These are phyloP conservation scores for Coemansia sp. DNA, from an alignment of 192 early-diverging fungal species.

Conservation along the genomic window DNA sequence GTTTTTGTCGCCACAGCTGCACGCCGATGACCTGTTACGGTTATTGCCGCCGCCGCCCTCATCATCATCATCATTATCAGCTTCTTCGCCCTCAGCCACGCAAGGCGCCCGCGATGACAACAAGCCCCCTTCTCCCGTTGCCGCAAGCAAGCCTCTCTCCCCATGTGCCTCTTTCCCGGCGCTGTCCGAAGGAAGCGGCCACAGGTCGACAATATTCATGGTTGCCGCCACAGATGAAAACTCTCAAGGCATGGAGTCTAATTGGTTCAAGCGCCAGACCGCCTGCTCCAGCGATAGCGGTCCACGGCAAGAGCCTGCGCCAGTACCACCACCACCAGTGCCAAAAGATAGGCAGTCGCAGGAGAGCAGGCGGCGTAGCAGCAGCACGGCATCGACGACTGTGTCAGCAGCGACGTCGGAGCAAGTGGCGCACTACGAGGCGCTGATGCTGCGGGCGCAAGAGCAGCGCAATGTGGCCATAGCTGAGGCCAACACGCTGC, in stretches of 20 bases:
- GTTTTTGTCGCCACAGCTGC: constrained; percentile 24
- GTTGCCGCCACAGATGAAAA: constrained; percentile 43
- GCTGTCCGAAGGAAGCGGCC: constrained; percentile 13
- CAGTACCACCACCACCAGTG: background rate
- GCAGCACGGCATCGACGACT: background rate
- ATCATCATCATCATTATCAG: background rate
- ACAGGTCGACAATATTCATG: constrained; percentile 32
- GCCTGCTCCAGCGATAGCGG: constrained; percentile 17
- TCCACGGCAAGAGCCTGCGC: background rate
- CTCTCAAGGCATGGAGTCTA: constrained; percentile 22
- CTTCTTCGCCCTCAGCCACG: background rate
- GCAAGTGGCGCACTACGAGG: constrained; percentile 22
- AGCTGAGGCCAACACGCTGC: constrained; percentile 30
- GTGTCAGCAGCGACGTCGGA: background rate
- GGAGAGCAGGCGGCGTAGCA: constrained; percentile 4
- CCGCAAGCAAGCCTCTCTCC: background rate
- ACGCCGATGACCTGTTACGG: constrained; percentile 11
- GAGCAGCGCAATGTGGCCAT: constrained; percentile 37
- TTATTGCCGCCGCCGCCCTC: background rate
- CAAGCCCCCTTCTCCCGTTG: constrained; percentile 7
- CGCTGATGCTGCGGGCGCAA: constrained; percentile 39
- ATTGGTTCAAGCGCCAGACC: constrained; percentile 48
- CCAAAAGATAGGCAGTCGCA: background rate
- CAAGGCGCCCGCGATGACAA: background rate
- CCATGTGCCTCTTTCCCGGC: background rate